These are phyloP conservation scores for Geotrichum phurueaensis DNA, from an alignment of 1,139 yeast species.

Conservation along the genomic window DNA sequence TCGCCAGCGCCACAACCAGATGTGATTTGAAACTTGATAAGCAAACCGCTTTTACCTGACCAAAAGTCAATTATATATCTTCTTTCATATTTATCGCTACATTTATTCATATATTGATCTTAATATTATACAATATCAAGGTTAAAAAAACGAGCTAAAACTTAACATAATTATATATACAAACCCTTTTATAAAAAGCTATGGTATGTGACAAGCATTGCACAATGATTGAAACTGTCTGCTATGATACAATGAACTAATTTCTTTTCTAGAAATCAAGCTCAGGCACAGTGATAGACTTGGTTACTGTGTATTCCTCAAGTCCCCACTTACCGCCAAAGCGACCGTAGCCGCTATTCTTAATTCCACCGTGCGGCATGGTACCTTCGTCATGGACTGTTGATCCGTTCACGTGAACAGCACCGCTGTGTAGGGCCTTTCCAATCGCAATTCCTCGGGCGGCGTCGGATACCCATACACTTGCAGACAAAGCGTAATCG, in stretches of 20 bases:
- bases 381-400: slow-evolving; percentile 48
- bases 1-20: too few species aligned
- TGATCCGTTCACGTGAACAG: slow-evolving; percentile 47
- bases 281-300: slow-evolving; percentile 36
- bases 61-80: too few species aligned
- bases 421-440: slow-evolving; percentile 40
- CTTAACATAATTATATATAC: too few species aligned
- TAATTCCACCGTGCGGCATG: slow-evolving; percentile 54
- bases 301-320: slow-evolving; percentile 41
- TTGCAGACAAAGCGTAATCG: slow-evolving; percentile 42
- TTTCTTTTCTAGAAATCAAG: not conserved
- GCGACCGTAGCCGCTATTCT: slow-evolving; percentile 47
- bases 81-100: too few species aligned
- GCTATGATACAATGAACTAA: not conserved
- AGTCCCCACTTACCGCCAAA: slow-evolving; percentile 51
- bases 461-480: slow-evolving; percentile 43
- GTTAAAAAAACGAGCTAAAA: too few species aligned
- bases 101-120: too few species aligned
- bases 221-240: not conserved
- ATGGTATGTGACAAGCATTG: too few species aligned
- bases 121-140: too few species aligned
- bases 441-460: slow-evolving; percentile 40
- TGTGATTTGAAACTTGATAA: too few species aligned
- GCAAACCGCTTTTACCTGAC: too few species aligned
- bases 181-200: too few species aligned